A percentile compares a stretch with the other conserved stretches of the same genome.
Evolutionary conservation across 2,329 filamentous ascomycete genomes (phyloP).

Genomic region (Aureobasidium melanogenum): DNA sequence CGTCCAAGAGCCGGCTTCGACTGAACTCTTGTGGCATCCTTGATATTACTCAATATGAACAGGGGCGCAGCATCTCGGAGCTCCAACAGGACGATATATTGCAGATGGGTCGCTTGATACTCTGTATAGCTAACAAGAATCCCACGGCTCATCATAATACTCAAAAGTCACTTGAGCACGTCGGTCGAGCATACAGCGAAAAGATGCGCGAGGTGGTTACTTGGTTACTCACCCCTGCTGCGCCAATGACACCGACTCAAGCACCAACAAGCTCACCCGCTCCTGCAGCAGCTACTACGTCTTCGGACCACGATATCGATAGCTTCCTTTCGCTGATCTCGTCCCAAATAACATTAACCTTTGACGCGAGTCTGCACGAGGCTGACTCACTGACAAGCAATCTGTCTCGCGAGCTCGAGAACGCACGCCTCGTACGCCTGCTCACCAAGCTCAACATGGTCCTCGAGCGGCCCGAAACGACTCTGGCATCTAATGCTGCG

Average conservation of each 20-base stretch:
- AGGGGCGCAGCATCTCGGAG: slow-evolving; percentile 58
- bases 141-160: slow-evolving; percentile 49
- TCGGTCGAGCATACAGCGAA: slow-evolving; percentile 66
- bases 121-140: slow-evolving; percentile 62
- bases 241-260: slow-evolving; percentile 26
- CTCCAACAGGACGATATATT: slow-evolving; percentile 81
- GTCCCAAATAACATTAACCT: slow-evolving; percentile 62
- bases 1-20: slow-evolving; percentile 80
- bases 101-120: slow-evolving; percentile 72
- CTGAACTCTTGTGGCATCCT: slow-evolving; percentile 81
- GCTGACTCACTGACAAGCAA: slow-evolving; percentile 66
- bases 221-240: slow-evolving; percentile 64
- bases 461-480: slow-evolving; percentile 71
- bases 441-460: slow-evolving; percentile 77
- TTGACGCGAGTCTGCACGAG: slow-evolving; percentile 71
- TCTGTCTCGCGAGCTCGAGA: slow-evolving; percentile 76
- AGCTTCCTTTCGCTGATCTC: slow-evolving; percentile 72
- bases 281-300: slow-evolving; percentile 29
- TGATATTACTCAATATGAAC: slow-evolving; percentile 79
- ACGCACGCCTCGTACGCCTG: slow-evolving; percentile 73
- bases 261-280: slow-evolving; percentile 74
- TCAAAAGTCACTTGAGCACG: slow-evolving; percentile 63
- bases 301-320: slow-evolving; percentile 61
- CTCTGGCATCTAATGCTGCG: slow-evolving; percentile 44
- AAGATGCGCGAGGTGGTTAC: slow-evolving; percentile 70